A percentile compares a stretch with the other conserved stretches of the same genome.
These are phyloP conservation scores for Nicotiana rustica DNA, from an alignment of 305 asterid genomes.

Conservation along the genomic window DNA sequence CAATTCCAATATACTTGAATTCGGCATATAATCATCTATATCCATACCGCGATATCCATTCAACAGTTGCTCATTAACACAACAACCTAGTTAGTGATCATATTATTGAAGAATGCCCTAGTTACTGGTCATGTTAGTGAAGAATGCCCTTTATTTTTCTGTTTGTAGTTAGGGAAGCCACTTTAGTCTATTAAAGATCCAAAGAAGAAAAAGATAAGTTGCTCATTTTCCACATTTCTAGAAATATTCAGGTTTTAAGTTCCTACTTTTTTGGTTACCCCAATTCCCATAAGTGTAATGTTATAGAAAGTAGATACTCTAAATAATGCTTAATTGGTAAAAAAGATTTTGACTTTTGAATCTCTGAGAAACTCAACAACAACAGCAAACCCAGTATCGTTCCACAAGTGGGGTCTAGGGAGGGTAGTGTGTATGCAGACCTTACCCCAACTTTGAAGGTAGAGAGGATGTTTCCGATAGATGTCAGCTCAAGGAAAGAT, in stretches of 20 bases:
- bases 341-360: too few relatives aligned
- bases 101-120: constrained; percentile 2
- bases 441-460: too few relatives aligned
- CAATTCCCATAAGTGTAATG: neutral
- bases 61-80: neutral
- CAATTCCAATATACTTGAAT: neutral
- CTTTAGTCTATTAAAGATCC: constrained; percentile 21
- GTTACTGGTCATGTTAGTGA: neutral
- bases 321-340: neutral
- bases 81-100: neutral
- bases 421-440: too few relatives aligned
- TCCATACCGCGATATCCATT: neutral
- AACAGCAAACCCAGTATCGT: too few relatives aligned
- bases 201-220: neutral
- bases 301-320: neutral
- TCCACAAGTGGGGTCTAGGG: too few relatives aligned
- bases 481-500: too few relatives aligned
- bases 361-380: too few relatives aligned
- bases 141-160: neutral
- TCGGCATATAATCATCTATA: neutral
- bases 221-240: neutral
- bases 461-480: too few relatives aligned
- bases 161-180: neutral
- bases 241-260: neutral
- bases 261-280: neutral